Percentiles rank a stretch among this genome's conserved stretches.
These are phyloP conservation scores for Fusarium sp. DNA, from an alignment of 2,329 filamentous ascomycete species.

Conservation along the genomic window DNA sequence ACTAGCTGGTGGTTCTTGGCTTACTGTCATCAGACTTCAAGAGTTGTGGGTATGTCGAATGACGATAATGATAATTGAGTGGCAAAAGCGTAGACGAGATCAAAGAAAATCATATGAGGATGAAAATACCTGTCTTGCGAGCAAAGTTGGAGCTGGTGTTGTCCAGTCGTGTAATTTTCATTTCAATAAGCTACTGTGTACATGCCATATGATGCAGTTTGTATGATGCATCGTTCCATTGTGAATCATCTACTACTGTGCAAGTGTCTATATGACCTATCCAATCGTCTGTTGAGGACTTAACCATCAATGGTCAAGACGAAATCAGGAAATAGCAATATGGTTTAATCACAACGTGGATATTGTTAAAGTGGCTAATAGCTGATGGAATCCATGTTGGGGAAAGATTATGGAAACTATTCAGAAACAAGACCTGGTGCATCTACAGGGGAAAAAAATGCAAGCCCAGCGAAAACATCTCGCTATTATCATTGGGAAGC, in stretches of 20 bases:
- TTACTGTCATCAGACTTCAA: constrained; percentile 5
- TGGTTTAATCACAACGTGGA: not conserved
- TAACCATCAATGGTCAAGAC: not conserved
- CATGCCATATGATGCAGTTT: not conserved
- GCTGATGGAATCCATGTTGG: no score
- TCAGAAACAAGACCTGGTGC: no score
- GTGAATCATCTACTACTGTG: not conserved
- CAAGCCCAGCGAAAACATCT: no score
- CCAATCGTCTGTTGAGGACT: not conserved
- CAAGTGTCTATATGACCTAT: not conserved
- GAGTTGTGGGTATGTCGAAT: constrained; percentile 1
- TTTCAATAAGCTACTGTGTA: no score
- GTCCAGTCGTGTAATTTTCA: not conserved
- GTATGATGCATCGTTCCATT: not conserved
- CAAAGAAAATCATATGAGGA: not conserved
- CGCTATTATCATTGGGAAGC: no score
- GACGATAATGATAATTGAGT: not conserved
- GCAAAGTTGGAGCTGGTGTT: not conserved
- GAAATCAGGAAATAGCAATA: not conserved
- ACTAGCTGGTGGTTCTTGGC: constrained; percentile 14
- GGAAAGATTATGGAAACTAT: no score
- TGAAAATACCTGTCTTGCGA: not conserved
- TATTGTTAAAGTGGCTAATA: no score
- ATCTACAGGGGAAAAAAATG: no score
- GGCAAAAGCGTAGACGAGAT: not conserved